phyloP scores from a whole-genome alignment of 371 early-diverging fungal species.

The Batkoa obscura region DNA sequence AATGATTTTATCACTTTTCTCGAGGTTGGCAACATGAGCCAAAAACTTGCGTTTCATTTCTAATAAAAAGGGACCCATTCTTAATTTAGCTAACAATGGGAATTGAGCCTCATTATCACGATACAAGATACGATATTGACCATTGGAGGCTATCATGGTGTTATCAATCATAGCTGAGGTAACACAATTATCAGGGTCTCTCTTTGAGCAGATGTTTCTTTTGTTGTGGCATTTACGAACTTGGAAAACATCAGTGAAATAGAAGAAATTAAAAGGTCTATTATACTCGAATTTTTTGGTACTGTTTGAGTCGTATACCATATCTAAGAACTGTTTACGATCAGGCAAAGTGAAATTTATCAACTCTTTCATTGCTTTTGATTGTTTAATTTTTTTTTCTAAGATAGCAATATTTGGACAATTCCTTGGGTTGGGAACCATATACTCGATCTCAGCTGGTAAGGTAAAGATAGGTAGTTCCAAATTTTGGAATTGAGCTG shows the following conservation, averaged over 20 bases:
- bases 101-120: slow-evolving; percentile 16
- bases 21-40: slow-evolving; percentile 12
- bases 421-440: neutral
- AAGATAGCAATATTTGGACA: neutral
- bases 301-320: slow-evolving; percentile 6
- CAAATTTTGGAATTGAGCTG: neutral
- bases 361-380: too few relatives aligned
- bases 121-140: slow-evolving; percentile 14
- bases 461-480: neutral
- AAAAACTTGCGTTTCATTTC: slow-evolving; percentile 22
- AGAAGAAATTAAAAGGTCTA: too few relatives aligned
- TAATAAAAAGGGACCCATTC: slow-evolving; percentile 22
- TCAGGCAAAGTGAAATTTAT: neutral
- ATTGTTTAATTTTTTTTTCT: neutral
- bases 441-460: neutral
- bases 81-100: slow-evolving; percentile 14
- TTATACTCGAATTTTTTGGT: too few relatives aligned
- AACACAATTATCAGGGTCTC: slow-evolving; percentile 12
- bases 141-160: slow-evolving; percentile 15
- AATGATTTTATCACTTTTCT: neutral
- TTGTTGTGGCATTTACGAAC: neutral
- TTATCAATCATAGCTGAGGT: slow-evolving; percentile 12
- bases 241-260: neutral
- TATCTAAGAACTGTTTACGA: neutral
- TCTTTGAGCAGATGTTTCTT: neutral